A percentile compares a stretch with the other conserved stretches of the same genome.
phyloP scores from a whole-genome alignment of 2,329 filamentous ascomycete genomes.

The Teratosphaeria gauchensis region DNA sequence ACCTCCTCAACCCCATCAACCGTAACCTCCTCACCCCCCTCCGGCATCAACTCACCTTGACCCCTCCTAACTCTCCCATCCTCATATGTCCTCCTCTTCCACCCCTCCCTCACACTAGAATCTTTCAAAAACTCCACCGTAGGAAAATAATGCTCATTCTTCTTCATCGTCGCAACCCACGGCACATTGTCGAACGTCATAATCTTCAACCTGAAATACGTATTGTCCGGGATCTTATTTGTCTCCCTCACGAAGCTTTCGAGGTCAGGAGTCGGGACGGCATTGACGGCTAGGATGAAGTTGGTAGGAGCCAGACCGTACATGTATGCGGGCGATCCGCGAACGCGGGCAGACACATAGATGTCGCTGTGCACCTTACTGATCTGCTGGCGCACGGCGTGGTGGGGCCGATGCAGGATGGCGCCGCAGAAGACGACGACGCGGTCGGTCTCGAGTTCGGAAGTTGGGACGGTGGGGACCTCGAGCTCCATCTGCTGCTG shows the following conservation, averaged over 20 bases:
- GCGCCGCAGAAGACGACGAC: conserved; percentile 94
- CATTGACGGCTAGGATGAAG: conserved; percentile 95
- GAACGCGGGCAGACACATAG: conserved; percentile 79
- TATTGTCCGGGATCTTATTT: conserved; percentile 85
- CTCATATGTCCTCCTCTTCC: conserved; percentile 49
- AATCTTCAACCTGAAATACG: conserved; percentile 94
- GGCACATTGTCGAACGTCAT: conserved; percentile 97
- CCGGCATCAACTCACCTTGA: conserved; percentile 19
- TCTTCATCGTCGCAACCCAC: conserved; percentile 99
- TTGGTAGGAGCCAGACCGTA: conserved; percentile 93
- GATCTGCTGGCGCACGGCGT: conserved; percentile 94
- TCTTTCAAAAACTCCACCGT: conserved; percentile 58
- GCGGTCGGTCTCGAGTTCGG: conserved; percentile 84
- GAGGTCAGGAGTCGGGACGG: conserved; percentile 71
- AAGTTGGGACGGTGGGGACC: conserved; percentile 75
- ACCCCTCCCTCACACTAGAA: conserved; percentile 40
- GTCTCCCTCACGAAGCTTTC: conserved; percentile 72
- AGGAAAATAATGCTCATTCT: conserved; percentile 91
- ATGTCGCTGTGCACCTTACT: conserved; percentile 93
- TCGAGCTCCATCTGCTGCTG: conserved; percentile 67
- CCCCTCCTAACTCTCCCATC: conserved; percentile 30
- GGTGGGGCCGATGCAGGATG: conserved; percentile 83
- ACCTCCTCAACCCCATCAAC: conserved; percentile 4
- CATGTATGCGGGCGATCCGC: conserved; percentile 76
- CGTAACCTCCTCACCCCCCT: conserved; percentile 1